Base-by-base conservation (phyloP, 768 basidiomycete genomes). In the Russula dissimulans region DNA sequence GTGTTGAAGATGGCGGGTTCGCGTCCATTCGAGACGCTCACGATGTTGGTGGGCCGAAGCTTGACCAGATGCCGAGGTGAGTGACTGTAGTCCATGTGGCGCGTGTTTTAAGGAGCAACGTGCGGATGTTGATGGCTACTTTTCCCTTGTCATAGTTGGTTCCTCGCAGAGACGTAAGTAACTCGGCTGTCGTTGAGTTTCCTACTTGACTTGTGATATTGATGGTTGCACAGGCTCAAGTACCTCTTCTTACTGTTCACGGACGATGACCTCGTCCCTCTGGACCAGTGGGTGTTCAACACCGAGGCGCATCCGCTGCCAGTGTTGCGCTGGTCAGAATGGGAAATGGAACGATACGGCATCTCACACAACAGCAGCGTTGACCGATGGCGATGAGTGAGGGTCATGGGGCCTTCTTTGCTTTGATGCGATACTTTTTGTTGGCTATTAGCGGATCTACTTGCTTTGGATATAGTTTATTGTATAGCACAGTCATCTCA, bases 301-400 rank as follows among this genome's bases (percentile, higher is more conserved):
- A 80, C 79, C 15, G 79, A 79, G 71, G 91, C 89, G 5, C 91
- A 91, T 69, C 87, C 90, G 12, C 75, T 91, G n/a, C 87, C 87
- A 10, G 76, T 88, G 34, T 86, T 89, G 66, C 66, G 76, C 49
- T 88, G 85, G 86, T 82, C 77, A 3, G 68, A 71, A 44, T 74
- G 74, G 65, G 83, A 87, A 69, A 79, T 74, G 61, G 66, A 71
- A 54, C 66, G 66, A 51, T 80, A 78, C 59, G 73, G 74, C 36
- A 73, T 79, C 64, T 61, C 52, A 32, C 54, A 36, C 5, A 4
- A 11, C 7, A 2, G n/a, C 31, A 0, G 7, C 18, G n/a, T 9
- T 22, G 43, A 36, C 5, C 1, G 3, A 36, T 36, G 22, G 22
- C 22, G 22, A 26, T 26, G 22, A 26, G 22, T 26, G 22, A 26